A percentile compares a stretch with the other conserved stretches of the same genome.
phyloP scores from a whole-genome alignment of 176 grass and related monocot genomes.

The Ampelocalamus luodianensis region DNA sequence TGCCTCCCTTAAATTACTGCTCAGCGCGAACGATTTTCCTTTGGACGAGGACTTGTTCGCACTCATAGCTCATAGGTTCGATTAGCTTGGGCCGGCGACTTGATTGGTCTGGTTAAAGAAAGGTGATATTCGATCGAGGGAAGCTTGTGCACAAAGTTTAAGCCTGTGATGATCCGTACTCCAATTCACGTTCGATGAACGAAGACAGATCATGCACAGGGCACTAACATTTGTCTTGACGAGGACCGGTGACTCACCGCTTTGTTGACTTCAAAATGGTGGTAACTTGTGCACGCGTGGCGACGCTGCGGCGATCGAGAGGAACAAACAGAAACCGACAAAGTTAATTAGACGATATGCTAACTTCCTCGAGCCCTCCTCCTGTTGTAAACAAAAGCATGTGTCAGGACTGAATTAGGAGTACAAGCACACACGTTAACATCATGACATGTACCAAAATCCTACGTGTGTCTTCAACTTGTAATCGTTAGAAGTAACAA shows the following conservation, averaged over 20 bases:
- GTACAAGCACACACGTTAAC: neutral
- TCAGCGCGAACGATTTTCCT: neutral
- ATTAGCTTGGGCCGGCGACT: neutral
- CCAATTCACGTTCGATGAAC: neutral
- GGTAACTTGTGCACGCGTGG: constrained; percentile 6
- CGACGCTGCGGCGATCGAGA: too few relatives aligned
- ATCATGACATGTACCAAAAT: neutral
- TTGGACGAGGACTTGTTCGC: neutral
- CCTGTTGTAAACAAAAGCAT: neutral
- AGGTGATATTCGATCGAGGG: neutral
- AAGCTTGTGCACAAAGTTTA: neutral
- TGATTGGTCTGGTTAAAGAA: neutral
- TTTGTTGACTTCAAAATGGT: constrained; percentile 29
- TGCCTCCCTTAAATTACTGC: neutral
- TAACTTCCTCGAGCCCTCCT: constrained; percentile 22
- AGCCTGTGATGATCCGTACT: neutral
- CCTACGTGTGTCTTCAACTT: too few relatives aligned
- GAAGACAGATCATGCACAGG: neutral
- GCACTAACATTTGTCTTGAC: neutral
- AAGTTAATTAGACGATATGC: neutral
- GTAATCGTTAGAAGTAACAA: too few relatives aligned
- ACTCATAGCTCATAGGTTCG: neutral
- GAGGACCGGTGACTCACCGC: neutral
- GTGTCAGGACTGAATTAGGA: neutral
- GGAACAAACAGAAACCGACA: neutral